phyloP scores from a whole-genome alignment of 129 eudicot genomes.

The Flaveria sonorensis region DNA sequence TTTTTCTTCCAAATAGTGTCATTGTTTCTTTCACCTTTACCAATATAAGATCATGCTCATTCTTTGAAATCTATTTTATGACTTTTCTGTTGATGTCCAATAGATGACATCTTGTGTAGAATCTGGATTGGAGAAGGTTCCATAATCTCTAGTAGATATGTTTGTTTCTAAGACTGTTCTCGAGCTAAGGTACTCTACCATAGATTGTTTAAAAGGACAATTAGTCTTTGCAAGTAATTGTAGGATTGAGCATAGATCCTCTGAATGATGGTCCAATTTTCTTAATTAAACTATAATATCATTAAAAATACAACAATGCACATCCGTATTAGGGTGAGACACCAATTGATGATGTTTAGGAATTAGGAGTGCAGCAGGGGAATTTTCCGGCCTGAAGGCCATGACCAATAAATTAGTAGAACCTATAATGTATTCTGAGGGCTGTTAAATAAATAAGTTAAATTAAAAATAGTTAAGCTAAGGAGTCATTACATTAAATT shows the following conservation, averaged over 20 bases:
- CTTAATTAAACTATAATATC: not conserved
- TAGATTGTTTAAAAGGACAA: not conserved
- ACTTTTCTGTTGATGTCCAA: not conserved
- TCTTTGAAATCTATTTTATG: not conserved
- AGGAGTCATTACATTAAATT: not conserved
- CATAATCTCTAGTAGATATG: not conserved
- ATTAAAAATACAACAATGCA: not conserved
- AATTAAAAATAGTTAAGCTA: not conserved
- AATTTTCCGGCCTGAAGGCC: not conserved
- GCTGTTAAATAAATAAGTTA: not conserved
- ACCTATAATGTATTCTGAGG: slow-evolving; percentile 5
- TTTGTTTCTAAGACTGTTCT: not conserved
- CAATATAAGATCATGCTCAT: not conserved
- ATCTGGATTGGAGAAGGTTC: not conserved
- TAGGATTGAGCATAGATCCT: slow-evolving; percentile 14
- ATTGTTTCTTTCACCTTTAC: not conserved
- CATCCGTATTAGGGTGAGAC: slow-evolving; percentile 10
- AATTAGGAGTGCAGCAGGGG: not conserved
- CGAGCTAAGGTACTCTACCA: not conserved
- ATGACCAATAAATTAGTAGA: not conserved
- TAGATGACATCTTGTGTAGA: slow-evolving; percentile 5
- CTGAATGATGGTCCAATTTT: not conserved
- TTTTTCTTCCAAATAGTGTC: slow-evolving; percentile 11
- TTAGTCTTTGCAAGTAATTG: not conserved
- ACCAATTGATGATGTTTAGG: slow-evolving; percentile 20